Conservation (phyloP, 371 early-diverging fungal species). For the Umbelopsis sp. region DNA sequence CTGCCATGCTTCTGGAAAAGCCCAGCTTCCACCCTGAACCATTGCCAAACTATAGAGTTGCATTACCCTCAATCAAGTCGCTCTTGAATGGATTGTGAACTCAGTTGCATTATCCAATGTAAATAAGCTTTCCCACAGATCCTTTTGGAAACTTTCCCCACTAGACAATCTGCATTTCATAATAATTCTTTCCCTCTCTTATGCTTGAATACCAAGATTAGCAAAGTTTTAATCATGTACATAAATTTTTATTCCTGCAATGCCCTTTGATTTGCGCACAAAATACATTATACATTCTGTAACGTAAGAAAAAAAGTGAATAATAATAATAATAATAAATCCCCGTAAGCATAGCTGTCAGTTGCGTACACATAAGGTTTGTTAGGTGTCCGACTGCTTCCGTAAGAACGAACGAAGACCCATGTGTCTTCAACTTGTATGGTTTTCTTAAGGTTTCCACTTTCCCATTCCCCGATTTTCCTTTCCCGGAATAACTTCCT, state of each 20-base stretch:
- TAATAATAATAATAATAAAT: no score
- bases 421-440: not conserved
- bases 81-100: constrained; percentile 10
- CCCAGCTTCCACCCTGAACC: not conserved
- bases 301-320: no score
- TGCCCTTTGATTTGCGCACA: no score
- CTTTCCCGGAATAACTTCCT: not conserved
- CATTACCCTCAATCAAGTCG: constrained; percentile 12
- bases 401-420: not conserved
- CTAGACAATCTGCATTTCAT: no score
- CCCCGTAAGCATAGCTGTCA: not conserved
- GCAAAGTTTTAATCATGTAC: no score
- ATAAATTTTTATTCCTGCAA: no score
- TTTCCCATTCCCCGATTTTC: not conserved
- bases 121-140: not conserved
- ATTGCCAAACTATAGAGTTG: not conserved
- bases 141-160: no score
- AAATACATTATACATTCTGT: no score
- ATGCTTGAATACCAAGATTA: no score
- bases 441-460: not conserved
- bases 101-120: not conserved
- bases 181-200: no score
- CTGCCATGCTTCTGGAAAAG: not conserved
- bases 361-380: not conserved
- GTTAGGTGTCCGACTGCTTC: not conserved